Base-by-base conservation (phyloP, 768 basidiomycete species). In the Rhodosporidiobolus odoratus region DNA sequence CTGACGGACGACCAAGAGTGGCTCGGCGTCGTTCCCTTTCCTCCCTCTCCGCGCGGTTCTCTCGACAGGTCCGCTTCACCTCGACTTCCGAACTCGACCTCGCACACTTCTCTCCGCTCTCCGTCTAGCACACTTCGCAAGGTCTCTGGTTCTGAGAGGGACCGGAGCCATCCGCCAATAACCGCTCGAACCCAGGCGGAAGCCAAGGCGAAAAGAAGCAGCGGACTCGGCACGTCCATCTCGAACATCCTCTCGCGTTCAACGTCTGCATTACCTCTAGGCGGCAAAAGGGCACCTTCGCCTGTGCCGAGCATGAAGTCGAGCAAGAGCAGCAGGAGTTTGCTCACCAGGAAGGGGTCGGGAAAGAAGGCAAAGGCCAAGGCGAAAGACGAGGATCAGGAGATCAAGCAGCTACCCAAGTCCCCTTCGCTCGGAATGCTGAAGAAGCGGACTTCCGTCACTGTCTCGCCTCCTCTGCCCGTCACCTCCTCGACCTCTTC, bases 21-120 rank as follows among this genome's bases (percentile, higher is more conserved):
- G 72, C 58, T 73, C 65, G 68, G 68, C 30, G 62, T 73, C 47
- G 62, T 69, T 0, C 68, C 72, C 15, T 73, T 73, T 23, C 68
- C 72, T 3, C 65, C 65, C 0, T 43, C 72, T 0, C 30, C 57
- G 1, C 15, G 47, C 1, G 6, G 54, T 1, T 66, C 67, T 19
- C 10, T 47, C 41, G 62, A 59, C 7, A 0, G 30, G 13, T 47
- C 7, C 13, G 17, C 15, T 4, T 15, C 21, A 27, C 1, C 45
- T 25, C 47, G n/a, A 8, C 50, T 2, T 38, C 61, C 19, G 19
- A n/a, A 43, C 25, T n/a, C 68, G 25, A 17, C 66, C 9, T 34
- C 34, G 17, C 32, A 30, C 23, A 16, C 21, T n/a, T 47, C 58
- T 10, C 57, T 35, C 12, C 50, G 59, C 21, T 57, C 66, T 0